These are phyloP conservation scores for Vigna mungo DNA, from an alignment of 306 rosid genomes.

Conservation along the genomic window DNA sequence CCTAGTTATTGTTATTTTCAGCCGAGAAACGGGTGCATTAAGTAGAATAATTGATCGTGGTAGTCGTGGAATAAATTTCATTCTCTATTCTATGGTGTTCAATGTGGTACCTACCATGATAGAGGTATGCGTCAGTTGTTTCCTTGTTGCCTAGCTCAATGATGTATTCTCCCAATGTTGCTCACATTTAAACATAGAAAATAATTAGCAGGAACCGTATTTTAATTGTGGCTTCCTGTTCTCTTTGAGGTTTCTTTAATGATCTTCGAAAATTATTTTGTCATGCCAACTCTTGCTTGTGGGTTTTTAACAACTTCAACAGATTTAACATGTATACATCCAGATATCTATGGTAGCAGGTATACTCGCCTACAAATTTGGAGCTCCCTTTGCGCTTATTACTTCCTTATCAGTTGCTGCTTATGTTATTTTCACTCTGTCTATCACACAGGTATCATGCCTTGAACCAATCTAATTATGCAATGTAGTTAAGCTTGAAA, in stretches of 20 bases:
- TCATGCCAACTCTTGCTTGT: conserved; percentile 48
- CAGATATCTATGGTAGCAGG: conserved; percentile 99
- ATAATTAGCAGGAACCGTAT: conserved; percentile 26
- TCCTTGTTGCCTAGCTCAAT: conserved; percentile 34
- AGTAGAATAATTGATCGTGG: conserved; percentile 98
- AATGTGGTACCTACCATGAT: conserved; percentile 91
- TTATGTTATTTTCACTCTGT: conserved; percentile 77
- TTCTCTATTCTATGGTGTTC: conserved; percentile 97
- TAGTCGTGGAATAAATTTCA: conserved; percentile 94
- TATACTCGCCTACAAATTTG: conserved; percentile 94
- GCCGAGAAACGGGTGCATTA: conserved; percentile 97
- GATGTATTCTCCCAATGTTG: conserved; percentile 27
- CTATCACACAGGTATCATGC: conserved; percentile 83
- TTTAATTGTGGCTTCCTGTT: conserved; percentile 24
- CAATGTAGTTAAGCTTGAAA: conserved; percentile 16
- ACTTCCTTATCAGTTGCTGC: conserved; percentile 97
- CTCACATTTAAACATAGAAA: conserved; percentile 1
- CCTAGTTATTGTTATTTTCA: conserved; percentile 48
- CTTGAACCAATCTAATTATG: conserved; percentile 35
- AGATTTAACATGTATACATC: conserved; percentile 69
- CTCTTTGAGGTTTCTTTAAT: conserved; percentile 25
- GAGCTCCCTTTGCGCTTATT: conserved; percentile 95
- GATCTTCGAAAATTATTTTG: conserved; percentile 37
- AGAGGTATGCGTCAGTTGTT: conserved; percentile 70
- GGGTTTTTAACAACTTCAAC: conserved; percentile 50